These are phyloP conservation scores for Populus pruinosa DNA, from an alignment of 345 rosid genomes.

Conservation along the genomic window DNA sequence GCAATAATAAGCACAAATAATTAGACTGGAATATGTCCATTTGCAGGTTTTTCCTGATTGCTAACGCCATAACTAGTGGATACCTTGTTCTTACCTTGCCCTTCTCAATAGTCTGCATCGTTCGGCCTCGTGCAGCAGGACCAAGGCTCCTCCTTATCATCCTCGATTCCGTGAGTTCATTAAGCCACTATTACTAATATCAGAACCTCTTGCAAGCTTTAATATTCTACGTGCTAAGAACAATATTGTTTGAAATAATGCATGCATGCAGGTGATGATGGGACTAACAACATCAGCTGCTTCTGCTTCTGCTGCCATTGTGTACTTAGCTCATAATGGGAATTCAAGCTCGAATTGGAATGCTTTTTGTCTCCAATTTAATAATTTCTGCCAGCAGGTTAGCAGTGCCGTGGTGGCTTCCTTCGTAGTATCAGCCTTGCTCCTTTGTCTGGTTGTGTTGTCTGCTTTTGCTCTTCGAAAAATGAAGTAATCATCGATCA, in stretches of 20 bases:
- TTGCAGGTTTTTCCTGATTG: conserved; percentile 46
- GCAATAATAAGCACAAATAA: too few species aligned
- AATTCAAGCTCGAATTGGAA: conserved; percentile 43
- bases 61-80: conserved; percentile 33
- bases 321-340: conserved; percentile 51
- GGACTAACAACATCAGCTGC: conserved; percentile 32
- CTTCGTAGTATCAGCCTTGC: conserved; percentile 22
- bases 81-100: conserved; percentile 60
- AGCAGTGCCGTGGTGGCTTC: conserved; percentile 53
- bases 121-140: conserved; percentile 33
- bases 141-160: conserved; percentile 47
- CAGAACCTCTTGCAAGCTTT: background rate
- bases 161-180: conserved; percentile 34
- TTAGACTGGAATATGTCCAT: background rate
- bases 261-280: conserved; percentile 31
- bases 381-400: conserved; percentile 38
- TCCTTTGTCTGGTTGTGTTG: conserved; percentile 32
- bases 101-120: conserved; percentile 48
- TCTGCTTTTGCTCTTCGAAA: conserved; percentile 43
- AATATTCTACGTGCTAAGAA: background rate
- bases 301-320: conserved; percentile 34
- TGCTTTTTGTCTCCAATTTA: conserved; percentile 49
- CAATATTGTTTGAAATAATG: background rate
- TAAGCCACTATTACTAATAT: too few species aligned
- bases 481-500: background rate